A percentile compares a stretch with the other conserved stretches of the same genome.
Conservation (phyloP, 139 green algal genomes). For the Auxenochlorella pyrenoidosa region DNA sequence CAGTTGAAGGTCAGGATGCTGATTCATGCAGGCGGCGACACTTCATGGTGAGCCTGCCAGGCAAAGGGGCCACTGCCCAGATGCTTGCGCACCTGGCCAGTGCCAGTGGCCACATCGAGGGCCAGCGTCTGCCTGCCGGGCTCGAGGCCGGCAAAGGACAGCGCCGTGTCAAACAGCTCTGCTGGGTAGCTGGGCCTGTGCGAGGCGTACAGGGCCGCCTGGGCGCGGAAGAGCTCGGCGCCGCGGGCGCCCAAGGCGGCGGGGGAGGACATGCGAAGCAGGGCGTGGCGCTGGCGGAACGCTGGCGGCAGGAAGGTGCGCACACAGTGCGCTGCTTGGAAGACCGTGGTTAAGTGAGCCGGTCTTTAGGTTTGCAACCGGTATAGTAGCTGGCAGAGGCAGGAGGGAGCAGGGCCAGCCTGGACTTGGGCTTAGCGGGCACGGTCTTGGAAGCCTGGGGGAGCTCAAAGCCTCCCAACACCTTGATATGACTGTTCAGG, state of each 20-base stretch:
- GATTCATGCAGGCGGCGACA: neutral
- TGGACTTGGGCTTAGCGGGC: too few species aligned
- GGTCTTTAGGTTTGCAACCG: too few species aligned
- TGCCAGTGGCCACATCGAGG: conserved; percentile 12
- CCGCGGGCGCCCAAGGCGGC: neutral
- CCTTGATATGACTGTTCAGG: too few species aligned
- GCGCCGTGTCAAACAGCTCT: neutral
- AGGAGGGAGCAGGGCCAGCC: too few species aligned
- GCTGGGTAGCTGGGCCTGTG: neutral
- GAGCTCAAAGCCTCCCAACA: too few species aligned
- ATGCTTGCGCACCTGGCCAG: neutral
- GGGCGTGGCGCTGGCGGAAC: neutral
- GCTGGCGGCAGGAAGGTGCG: neutral
- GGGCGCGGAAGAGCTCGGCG: neutral
- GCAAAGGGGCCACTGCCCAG: neutral
- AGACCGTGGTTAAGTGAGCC: too few species aligned
- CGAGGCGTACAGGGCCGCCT: neutral
- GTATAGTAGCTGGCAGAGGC: too few species aligned
- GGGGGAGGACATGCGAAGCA: too few species aligned
- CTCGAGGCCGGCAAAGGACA: neutral
- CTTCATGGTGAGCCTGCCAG: neutral
- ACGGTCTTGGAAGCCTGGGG: too few species aligned
- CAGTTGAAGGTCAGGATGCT: too few species aligned
- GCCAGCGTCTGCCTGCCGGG: neutral
- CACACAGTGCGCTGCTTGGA: too few species aligned